A percentile compares a stretch with the other conserved stretches of the same genome.
Conservation (phyloP, 2,329 filamentous ascomycete species). For the Diplodia mutila region DNA sequence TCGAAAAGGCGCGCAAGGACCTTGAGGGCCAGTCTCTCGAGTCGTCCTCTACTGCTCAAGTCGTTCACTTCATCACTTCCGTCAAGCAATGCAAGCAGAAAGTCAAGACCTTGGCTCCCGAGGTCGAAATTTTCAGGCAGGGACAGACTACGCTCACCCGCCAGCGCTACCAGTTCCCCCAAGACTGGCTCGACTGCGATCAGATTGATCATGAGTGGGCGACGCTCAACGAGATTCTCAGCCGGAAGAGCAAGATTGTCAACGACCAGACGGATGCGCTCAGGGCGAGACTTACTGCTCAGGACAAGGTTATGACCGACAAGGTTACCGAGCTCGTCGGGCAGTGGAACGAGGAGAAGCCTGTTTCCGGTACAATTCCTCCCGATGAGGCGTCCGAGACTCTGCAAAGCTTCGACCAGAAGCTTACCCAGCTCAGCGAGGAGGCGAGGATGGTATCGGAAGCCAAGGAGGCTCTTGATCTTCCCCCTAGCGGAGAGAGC, state of each 20-base stretch:
- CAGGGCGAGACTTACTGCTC: slow-evolving; percentile 89
- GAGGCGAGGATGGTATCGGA: slow-evolving; percentile 93
- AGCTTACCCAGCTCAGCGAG: slow-evolving; percentile 81
- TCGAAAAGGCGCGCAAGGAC: slow-evolving; percentile 86
- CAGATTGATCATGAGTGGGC: slow-evolving; percentile 97
- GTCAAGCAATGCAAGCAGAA: slow-evolving; percentile 96
- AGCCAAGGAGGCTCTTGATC: slow-evolving; percentile 93
- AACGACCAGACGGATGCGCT: slow-evolving; percentile 95
- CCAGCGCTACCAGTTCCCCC: slow-evolving; percentile 90
- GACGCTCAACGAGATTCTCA: slow-evolving; percentile 86
- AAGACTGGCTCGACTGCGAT: slow-evolving; percentile 93
- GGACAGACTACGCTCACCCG: slow-evolving; percentile 90
- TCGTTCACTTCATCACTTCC: slow-evolving; percentile 97
- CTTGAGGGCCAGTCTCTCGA: slow-evolving; percentile 91
- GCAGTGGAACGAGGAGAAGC: slow-evolving; percentile 96
- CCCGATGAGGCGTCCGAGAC: slow-evolving; percentile 86
- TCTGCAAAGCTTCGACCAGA: slow-evolving; percentile 78
- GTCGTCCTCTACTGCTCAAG: slow-evolving; percentile 92
- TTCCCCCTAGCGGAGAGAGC: slow-evolving; percentile 78
- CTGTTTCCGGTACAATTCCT: slow-evolving; percentile 90
- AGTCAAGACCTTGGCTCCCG: slow-evolving; percentile 90
- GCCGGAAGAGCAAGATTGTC: slow-evolving; percentile 91
- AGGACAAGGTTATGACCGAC: slow-evolving; percentile 87
- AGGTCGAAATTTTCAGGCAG: slow-evolving; percentile 94
- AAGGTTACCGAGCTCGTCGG: slow-evolving; percentile 83